These are phyloP conservation scores for Malassezia pachydermatis DNA, from an alignment of 1,284 basidiomycete species.

Conservation along the genomic window DNA sequence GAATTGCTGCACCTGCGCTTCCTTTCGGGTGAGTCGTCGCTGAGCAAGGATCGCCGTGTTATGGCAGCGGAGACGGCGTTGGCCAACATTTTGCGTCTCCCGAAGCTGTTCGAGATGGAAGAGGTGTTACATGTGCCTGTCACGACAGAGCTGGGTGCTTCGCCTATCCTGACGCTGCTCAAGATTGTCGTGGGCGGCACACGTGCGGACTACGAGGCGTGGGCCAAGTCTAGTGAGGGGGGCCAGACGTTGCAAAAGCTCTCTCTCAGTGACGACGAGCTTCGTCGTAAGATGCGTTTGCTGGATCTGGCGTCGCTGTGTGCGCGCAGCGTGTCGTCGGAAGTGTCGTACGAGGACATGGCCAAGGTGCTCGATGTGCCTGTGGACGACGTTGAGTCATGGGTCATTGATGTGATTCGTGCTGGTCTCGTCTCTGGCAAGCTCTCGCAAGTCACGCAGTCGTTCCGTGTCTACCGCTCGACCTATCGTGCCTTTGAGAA, in stretches of 20 bases:
- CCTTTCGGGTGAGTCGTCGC: slow-evolving; percentile 23
- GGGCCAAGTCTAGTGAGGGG: slow-evolving; percentile 15
- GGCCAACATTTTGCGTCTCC: slow-evolving; percentile 34
- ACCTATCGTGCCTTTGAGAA: slow-evolving; percentile 38
- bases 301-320: slow-evolving; percentile 42
- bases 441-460: slow-evolving; percentile 38
- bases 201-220: slow-evolving; percentile 24
- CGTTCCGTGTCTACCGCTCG: slow-evolving; percentile 42
- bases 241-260: slow-evolving; percentile 22
- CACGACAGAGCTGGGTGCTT: slow-evolving; percentile 24
- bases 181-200: slow-evolving; percentile 38
- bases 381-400: slow-evolving; percentile 38
- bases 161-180: slow-evolving; percentile 30
- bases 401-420: slow-evolving; percentile 48
- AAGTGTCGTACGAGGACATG: slow-evolving; percentile 37
- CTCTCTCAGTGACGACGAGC: slow-evolving; percentile 18
- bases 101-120: slow-evolving; percentile 43
- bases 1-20: slow-evolving; percentile 37
- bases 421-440: slow-evolving; percentile 43
- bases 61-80: slow-evolving; percentile 31
- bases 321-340: slow-evolving; percentile 30
- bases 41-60: slow-evolving; percentile 13
- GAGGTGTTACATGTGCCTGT: slow-evolving; percentile 32
- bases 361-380: slow-evolving; percentile 25
- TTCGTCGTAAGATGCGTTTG: slow-evolving; percentile 40